phyloP scores from a whole-genome alignment of 371 early-diverging fungal species.

The Amoeboaphelidium protococcarum region DNA sequence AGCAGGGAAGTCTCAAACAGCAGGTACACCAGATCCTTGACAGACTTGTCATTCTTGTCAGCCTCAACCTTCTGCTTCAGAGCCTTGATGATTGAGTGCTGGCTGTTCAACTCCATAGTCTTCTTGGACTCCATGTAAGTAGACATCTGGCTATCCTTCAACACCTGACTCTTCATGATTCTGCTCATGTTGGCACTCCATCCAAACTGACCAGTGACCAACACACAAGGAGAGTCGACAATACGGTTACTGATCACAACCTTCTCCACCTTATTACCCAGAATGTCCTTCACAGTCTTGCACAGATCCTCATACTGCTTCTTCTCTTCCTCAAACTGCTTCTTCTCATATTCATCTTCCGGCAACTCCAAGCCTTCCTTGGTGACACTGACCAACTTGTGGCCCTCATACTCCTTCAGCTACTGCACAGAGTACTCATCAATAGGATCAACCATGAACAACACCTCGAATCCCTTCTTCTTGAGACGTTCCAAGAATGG shows the following conservation, averaged over 20 bases:
- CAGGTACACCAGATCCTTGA: conserved; percentile 22
- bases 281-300: conserved; percentile 29
- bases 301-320: conserved; percentile 26
- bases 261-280: conserved; percentile 42
- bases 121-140: conserved; percentile 36
- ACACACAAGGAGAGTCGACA: conserved; percentile 40
- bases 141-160: conserved; percentile 20
- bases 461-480: conserved; percentile 64
- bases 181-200: conserved; percentile 61
- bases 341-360: conserved; percentile 15
- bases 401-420: conserved; percentile 42
- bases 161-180: conserved; percentile 39
- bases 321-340: conserved; percentile 18
- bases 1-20: conserved; percentile 49
- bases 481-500: conserved; percentile 65
- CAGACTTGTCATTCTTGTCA: conserved; percentile 3
- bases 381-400: conserved; percentile 49
- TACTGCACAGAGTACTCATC: conserved; percentile 61
- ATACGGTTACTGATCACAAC: conserved; percentile 22
- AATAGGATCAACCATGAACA: conserved; percentile 66
- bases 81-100: conserved; percentile 30
- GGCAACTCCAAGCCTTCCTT: conserved; percentile 51
- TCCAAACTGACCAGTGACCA: conserved; percentile 40
- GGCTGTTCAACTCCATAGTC: conserved; percentile 61
- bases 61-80: conserved; percentile 13